Evolutionary conservation across 176 grass and related monocot genomes (phyloP), one percentile per base, ranked within the genome.

Genomic region (Elymus sibiricus): DNA sequence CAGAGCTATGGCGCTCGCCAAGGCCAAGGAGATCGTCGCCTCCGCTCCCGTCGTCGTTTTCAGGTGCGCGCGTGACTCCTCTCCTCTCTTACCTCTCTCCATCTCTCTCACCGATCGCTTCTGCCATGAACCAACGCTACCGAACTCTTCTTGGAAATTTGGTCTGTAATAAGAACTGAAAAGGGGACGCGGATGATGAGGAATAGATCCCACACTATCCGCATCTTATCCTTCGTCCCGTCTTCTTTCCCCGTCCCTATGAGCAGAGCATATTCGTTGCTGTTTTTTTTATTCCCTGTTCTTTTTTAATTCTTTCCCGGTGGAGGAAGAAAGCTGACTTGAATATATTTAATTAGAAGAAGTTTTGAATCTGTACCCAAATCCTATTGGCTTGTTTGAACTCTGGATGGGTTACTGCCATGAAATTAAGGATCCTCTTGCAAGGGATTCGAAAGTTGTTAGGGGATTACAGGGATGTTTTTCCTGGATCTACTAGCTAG

Each of bases 31-130:
- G 35, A 92, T 92, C 88, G 90, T 75, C 28, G 88, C 95, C 51
- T 97, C 92, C 58, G 81, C 80, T 31, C 92, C 92, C 66, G 63
- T 97, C 51, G 92, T 94, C 81, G 90, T 94, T 82, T 94, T 94
- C 88, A 97, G 92, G 94, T 95, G 37, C 68, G 68, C 39, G 21
- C 26, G 25, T 31, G n/a, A n/a, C 44, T 47, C 3, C 3, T 46
- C 43, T 46, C 43, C 0, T 3, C 10, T 51, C 43, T 39, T 38
- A 4, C 59, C 0, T n/a, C 64, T 24, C 53, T 7, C 5, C 19
- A 7, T 49, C 5, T 42, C 34, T 37, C 35, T 11, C 8, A 25
- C 39, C 2, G 35, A 27, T 46, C 26, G 7, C 16, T 25, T 53
- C 4, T 49, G 40, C 51, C 68, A 11, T 80, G 28, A 73, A 44